Evolutionary conservation across 768 basidiomycete genomes (phyloP).

Genomic region (Melanogaster broomeanus): DNA sequence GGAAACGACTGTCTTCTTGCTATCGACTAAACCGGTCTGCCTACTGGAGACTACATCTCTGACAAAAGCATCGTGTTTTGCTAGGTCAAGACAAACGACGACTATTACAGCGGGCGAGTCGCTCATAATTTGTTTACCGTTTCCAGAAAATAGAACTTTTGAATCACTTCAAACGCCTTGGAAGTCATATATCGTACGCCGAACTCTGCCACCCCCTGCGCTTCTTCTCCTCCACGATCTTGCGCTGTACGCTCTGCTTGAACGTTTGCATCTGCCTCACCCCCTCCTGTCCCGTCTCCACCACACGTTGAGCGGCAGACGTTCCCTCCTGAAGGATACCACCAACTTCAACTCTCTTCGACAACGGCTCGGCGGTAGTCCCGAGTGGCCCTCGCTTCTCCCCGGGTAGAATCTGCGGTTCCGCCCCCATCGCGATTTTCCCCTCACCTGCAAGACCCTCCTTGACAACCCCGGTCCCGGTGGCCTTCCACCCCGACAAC

Average conservation of each 20-base stretch:
- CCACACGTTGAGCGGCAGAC: slow-evolving; percentile 35
- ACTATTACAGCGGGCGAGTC: too few relatives aligned
- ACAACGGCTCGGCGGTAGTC: slow-evolving; percentile 43
- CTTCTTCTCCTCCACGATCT: slow-evolving; percentile 39
- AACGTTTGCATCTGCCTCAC: slow-evolving; percentile 42
- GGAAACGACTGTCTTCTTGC: too few relatives aligned
- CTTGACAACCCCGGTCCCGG: slow-evolving; percentile 64
- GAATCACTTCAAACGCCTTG: too few relatives aligned
- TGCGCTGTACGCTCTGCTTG: slow-evolving; percentile 43
- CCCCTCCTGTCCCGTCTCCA: slow-evolving; percentile 36
- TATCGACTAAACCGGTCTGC: too few relatives aligned
- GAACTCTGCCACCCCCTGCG: slow-evolving; percentile 49
- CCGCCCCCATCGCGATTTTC: slow-evolving; percentile 65
- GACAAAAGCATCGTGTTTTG: too few relatives aligned
- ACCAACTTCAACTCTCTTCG: slow-evolving; percentile 1
- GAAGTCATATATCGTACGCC: slow-evolving; percentile 53
- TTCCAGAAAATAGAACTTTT: too few relatives aligned
- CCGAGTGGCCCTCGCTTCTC: slow-evolving; percentile 70
- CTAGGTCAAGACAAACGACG: too few relatives aligned
- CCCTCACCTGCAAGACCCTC: slow-evolving; percentile 40
- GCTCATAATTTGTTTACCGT: too few relatives aligned
- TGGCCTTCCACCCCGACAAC: slow-evolving; percentile 50
- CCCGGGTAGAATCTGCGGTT: slow-evolving; percentile 70
- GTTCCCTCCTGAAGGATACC: slow-evolving; percentile 4
- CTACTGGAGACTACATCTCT: too few relatives aligned